These are phyloP conservation scores for Microbotryum scabiosae DNA, from an alignment of 1,284 basidiomycete species.

Conservation along the genomic window DNA sequence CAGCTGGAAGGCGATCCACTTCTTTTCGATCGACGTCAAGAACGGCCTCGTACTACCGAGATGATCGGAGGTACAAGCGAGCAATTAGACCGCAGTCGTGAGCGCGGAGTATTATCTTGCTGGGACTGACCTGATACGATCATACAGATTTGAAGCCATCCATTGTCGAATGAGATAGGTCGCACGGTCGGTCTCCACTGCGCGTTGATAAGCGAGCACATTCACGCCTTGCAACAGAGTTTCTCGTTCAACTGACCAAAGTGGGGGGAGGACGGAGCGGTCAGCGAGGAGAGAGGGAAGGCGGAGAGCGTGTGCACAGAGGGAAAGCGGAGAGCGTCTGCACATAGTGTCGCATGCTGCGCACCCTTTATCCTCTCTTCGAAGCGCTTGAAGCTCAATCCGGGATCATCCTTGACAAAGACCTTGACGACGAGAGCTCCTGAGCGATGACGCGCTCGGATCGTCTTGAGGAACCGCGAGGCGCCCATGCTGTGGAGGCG, in stretches of 20 bases:
- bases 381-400: slow-evolving; percentile 58
- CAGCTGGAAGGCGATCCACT: slow-evolving; percentile 95
- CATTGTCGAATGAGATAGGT: slow-evolving; percentile 93
- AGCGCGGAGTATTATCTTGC: not conserved
- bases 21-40: slow-evolving; percentile 83
- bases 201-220: slow-evolving; percentile 80
- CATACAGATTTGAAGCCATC: slow-evolving; percentile 90
- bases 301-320: not conserved
- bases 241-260: slow-evolving; percentile 57
- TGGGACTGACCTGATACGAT: slow-evolving; percentile 77
- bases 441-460: slow-evolving; percentile 62
- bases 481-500: slow-evolving; percentile 58
- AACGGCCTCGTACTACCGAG: slow-evolving; percentile 80
- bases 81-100: not conserved
- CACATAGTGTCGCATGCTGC: slow-evolving; percentile 21
- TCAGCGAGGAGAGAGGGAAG: not conserved
- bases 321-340: not conserved
- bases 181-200: slow-evolving; percentile 91
- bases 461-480: slow-evolving; percentile 92
- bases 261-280: not conserved
- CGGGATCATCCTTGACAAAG: slow-evolving; percentile 71
- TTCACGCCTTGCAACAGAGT: slow-evolving; percentile 75
- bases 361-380: slow-evolving; percentile 60
- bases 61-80: not conserved
- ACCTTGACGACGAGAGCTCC: slow-evolving; percentile 69